These are phyloP conservation scores for Rhododendron ferrugineum DNA, from an alignment of 148 eudicot species.

Conservation along the genomic window DNA sequence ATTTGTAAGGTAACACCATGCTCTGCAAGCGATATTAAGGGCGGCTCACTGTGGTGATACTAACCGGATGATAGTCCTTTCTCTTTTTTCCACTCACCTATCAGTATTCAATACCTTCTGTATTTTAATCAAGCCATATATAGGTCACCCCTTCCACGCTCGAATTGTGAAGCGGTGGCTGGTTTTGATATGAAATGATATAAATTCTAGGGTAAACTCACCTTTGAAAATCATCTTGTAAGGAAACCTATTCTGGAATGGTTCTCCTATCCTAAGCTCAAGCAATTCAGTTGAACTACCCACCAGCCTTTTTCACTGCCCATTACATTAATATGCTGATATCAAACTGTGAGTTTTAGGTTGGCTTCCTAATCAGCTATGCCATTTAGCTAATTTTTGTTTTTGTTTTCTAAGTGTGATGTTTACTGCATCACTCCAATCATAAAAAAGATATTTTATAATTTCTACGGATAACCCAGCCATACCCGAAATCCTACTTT, in stretches of 20 bases:
- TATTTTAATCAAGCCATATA: not conserved
- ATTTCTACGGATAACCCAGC: too few relatives aligned
- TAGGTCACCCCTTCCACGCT: not conserved
- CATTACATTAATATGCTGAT: too few relatives aligned
- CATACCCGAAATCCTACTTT: too few relatives aligned
- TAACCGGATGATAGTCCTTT: not conserved
- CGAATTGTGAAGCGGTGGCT: not conserved
- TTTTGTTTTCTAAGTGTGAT: not conserved
- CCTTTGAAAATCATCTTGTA: not conserved
- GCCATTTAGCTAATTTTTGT: not conserved
- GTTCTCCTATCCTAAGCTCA: too few relatives aligned
- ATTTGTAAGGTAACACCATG: too few relatives aligned
- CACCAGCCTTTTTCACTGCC: too few relatives aligned
- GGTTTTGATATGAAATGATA: not conserved
- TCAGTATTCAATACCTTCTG: not conserved
- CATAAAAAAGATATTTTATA: too few relatives aligned
- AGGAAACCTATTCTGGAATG: not conserved
- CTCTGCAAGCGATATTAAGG: too few relatives aligned
- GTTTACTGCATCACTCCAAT: too few relatives aligned
- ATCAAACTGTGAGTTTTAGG: too few relatives aligned
- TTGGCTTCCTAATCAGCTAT: not conserved
- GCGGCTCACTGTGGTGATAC: not conserved
- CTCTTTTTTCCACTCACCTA: not conserved
- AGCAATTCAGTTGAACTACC: too few relatives aligned
- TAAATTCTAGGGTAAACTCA: not conserved